These are phyloP conservation scores for Fraxinus excelsior DNA, from an alignment of 257 asterid species.

Conservation along the genomic window DNA sequence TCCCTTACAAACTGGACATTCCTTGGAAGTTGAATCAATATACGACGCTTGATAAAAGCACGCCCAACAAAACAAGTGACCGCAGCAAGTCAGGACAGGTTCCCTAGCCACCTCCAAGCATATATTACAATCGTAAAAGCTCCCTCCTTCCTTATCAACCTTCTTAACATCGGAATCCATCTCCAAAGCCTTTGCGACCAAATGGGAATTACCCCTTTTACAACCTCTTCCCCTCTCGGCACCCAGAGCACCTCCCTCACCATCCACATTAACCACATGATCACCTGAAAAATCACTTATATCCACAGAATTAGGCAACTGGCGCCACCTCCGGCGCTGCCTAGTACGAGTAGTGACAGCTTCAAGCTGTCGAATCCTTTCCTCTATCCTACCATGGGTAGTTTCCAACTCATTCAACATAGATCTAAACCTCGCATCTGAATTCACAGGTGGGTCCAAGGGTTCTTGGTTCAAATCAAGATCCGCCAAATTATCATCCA, in stretches of 20 bases:
- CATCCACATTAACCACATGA: constrained; percentile 13
- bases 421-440: constrained; percentile 50
- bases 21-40: constrained; percentile 48
- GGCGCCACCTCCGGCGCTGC: constrained; percentile 71
- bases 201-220: constrained; percentile 70
- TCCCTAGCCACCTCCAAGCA: constrained; percentile 48
- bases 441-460: constrained; percentile 39
- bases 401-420: constrained; percentile 54
- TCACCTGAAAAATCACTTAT: constrained; percentile 32
- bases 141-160: constrained; percentile 44
- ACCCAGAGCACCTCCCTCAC: constrained; percentile 34
- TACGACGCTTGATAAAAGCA: constrained; percentile 56
- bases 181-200: constrained; percentile 85
- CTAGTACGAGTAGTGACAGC: constrained; percentile 73
- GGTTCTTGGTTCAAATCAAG: constrained; percentile 88
- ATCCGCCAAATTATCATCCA: constrained; percentile 62
- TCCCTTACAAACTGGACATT: constrained; percentile 59
- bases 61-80: constrained; percentile 61
- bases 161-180: constrained; percentile 52
- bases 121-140: constrained; percentile 50
- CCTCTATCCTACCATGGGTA: constrained; percentile 65
- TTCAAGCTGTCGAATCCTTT: constrained; percentile 80
- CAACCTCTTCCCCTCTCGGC: constrained; percentile 51
- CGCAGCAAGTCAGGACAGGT: constrained; percentile 60
- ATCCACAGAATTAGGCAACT: constrained; percentile 36